phyloP scores from a whole-genome alignment of 768 basidiomycete genomes.

The Suillus alpinus region DNA sequence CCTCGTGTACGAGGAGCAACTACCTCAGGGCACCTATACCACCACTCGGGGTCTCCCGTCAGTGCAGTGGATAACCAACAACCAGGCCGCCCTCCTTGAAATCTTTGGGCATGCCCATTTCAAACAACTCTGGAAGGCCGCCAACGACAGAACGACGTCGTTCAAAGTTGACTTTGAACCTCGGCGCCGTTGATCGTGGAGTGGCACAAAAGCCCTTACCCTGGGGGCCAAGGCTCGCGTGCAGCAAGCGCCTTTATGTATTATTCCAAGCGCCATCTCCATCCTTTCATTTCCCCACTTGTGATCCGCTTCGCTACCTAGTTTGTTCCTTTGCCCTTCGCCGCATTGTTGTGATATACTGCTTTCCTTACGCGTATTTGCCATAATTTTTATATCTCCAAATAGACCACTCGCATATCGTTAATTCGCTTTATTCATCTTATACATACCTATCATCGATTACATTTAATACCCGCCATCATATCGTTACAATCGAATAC shows the following conservation, averaged over 20 bases:
- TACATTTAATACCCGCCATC: constrained; percentile 29
- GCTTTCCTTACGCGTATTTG: constrained; percentile 34
- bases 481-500: constrained; percentile 24
- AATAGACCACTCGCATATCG: constrained; percentile 28
- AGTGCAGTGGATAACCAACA: constrained; percentile 70
- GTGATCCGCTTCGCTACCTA: constrained; percentile 25
- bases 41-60: constrained; percentile 79
- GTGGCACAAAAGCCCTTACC: constrained; percentile 11
- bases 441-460: constrained; percentile 24
- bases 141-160: constrained; percentile 64
- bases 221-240: constrained; percentile 19
- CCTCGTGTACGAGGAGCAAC: constrained; percentile 70
- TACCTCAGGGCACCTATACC: constrained; percentile 66
- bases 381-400: constrained; percentile 29
- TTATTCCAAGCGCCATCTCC: constrained; percentile 9
- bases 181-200: constrained; percentile 31
- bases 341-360: constrained; percentile 40
- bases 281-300: constrained; percentile 18
- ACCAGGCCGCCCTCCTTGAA: constrained; percentile 64
- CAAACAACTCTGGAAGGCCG: constrained; percentile 69
- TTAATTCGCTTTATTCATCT: constrained; percentile 31
- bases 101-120: constrained; percentile 75
- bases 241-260: constrained; percentile 9
- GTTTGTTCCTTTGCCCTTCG: constrained; percentile 14
- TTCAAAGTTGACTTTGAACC: constrained; percentile 71